Base-by-base conservation (phyloP, 306 rosid genomes). In the Lithocarpus polystachyus region DNA sequence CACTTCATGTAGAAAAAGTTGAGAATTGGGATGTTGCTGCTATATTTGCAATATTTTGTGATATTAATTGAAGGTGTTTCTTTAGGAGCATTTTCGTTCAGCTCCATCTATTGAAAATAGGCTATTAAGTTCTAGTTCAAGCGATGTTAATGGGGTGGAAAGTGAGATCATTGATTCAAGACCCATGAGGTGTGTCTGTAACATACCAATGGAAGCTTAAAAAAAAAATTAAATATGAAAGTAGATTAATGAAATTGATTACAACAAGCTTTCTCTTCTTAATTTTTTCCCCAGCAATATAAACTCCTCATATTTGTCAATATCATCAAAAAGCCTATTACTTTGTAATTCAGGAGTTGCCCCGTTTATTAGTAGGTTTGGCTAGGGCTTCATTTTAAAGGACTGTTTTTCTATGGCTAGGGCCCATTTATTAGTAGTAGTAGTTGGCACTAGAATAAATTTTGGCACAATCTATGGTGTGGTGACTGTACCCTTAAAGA, bases 31-130 rank as follows among this genome's bases (percentile, higher is more conserved):
- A 15, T 55, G 3, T 78, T 67, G 17, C 24, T 35, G 45, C 72
- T 20, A 40, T 19, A 19, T 43, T 31, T 48, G 31, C 72, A 6
- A 40, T 19, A 19, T 43, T n/a, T 74, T 68, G 53, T 26, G 23
- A 71, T 78, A 51, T 76, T 52, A 75, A 72, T 64, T 18, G 22
- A 61, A 61, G 51, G 11, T 22, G 29, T 56, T 68, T 56, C 5
- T 75, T 73, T 7, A 26, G 35, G 40, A 55, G 74, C 43, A 37
- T 71, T 71, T 29, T 79, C 17, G 51, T 75, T 64, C 55, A 14
- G 59, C 19, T 62, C 61, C 53, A 33, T 19, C 62, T 53, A 62
- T 37, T 37, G 45, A 37, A 37, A 37, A 37, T 37, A 6, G 45
- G 45, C 45, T 37, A 6, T 5, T 37, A 37, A 35, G 45, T 37